These are phyloP conservation scores for Tolypocladium amazonense DNA, from an alignment of 2,329 filamentous ascomycete genomes.

Conservation along the genomic window DNA sequence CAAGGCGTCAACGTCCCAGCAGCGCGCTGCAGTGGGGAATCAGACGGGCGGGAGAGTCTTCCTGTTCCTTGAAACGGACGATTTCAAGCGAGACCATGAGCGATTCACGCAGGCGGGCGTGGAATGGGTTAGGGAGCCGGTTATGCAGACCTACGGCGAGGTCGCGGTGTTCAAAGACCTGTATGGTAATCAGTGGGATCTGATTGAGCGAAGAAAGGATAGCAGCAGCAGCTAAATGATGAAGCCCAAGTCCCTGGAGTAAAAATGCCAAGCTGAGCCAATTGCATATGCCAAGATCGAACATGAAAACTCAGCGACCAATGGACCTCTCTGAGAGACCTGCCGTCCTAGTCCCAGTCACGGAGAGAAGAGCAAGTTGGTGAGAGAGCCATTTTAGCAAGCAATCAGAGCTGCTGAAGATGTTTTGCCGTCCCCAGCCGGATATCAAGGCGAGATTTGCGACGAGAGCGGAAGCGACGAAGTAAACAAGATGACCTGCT, in stretches of 20 bases:
- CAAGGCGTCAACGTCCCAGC: conserved; percentile 4
- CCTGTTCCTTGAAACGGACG: conserved; percentile 8
- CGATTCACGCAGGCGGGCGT: conserved; percentile 1
- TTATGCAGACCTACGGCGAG: conserved; percentile 3
- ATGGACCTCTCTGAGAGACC: too few species aligned
- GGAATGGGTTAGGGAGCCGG: conserved; percentile 4
- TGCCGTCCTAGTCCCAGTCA: too few species aligned
- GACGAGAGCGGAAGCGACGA: background rate
- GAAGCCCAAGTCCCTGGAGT: too few species aligned
- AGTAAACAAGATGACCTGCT: background rate
- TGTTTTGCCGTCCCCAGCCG: too few species aligned
- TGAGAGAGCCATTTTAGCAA: too few species aligned
- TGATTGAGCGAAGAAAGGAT: background rate
- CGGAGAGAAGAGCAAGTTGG: too few species aligned
- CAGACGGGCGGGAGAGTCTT: conserved; percentile 8
- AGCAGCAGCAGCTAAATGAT: background rate
- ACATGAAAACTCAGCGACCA: too few species aligned
- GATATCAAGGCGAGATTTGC: too few species aligned
- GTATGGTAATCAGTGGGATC: conserved; percentile 8
- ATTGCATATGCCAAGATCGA: too few species aligned
- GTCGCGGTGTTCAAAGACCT: conserved; percentile 8
- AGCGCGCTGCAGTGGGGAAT: conserved; percentile 4
- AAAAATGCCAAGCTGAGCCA: background rate
- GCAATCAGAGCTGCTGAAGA: too few species aligned
- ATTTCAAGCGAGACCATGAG: conserved; percentile 2